Percentiles rank a stretch among this genome's conserved stretches.
Conservation (phyloP, 2,329 filamentous ascomycete genomes). For the Beauveria sp. region DNA sequence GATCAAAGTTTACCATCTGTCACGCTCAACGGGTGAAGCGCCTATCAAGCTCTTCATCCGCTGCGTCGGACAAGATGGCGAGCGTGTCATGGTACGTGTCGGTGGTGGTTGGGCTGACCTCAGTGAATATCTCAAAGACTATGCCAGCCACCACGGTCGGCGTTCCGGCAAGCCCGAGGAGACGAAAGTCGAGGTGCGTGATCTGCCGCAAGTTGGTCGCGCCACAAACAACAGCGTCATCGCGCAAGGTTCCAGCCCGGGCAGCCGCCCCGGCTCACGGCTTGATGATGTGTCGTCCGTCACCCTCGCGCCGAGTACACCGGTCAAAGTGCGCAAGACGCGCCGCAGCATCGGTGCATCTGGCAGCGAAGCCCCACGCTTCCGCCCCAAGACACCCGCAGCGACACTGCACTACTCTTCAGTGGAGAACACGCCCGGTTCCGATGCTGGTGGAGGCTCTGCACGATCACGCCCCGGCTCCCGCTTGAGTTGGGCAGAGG, state of each 20-base stretch:
- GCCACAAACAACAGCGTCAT: slow-evolving; percentile 20
- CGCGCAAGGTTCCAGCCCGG: slow-evolving; percentile 33
- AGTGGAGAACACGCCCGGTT: slow-evolving; percentile 34
- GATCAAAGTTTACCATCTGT: slow-evolving; percentile 88
- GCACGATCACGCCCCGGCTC: slow-evolving; percentile 44
- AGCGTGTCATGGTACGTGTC: slow-evolving; percentile 95
- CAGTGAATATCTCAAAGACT: slow-evolving; percentile 89
- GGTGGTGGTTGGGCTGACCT: slow-evolving; percentile 98
- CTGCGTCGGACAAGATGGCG: slow-evolving; percentile 79
- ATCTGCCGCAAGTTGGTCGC: slow-evolving; percentile 27
- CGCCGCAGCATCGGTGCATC: slow-evolving; percentile 36
- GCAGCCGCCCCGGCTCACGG: slow-evolving; percentile 31
- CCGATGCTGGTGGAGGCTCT: slow-evolving; percentile 30
- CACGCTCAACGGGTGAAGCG: slow-evolving; percentile 71
- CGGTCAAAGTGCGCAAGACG: slow-evolving; percentile 48
- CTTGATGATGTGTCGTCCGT: slow-evolving; percentile 22
- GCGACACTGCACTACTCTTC: slow-evolving; percentile 32
- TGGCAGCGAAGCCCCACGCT: slow-evolving; percentile 23
- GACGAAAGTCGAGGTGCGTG: slow-evolving; percentile 52
- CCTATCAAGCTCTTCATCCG: slow-evolving; percentile 94
- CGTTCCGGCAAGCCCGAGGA: slow-evolving; percentile 41
- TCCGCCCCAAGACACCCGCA: slow-evolving; percentile 36
- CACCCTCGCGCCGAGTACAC: slow-evolving; percentile 32
- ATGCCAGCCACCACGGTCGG: slow-evolving; percentile 85
- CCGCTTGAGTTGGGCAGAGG: slow-evolving; percentile 48